A percentile compares a stretch with the other conserved stretches of the same genome.
Evolutionary conservation across 2,329 filamentous ascomycete species (phyloP).

Genomic region (Ophiocordyceps unilateralis): DNA sequence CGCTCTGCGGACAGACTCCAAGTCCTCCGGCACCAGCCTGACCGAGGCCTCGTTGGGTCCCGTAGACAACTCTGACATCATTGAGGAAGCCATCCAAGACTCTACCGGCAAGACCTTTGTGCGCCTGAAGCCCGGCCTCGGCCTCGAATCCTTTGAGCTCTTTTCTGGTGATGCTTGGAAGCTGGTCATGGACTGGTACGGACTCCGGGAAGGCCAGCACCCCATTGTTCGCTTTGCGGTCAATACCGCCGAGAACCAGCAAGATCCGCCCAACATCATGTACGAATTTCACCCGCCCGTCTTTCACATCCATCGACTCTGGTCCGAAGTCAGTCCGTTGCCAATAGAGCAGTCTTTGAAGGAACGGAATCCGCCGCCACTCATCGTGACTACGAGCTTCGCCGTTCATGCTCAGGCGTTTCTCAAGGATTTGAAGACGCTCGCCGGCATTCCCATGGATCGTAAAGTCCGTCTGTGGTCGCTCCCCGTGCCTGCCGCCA

Average conservation of each 20-base stretch:
- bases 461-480: conserved; percentile 68
- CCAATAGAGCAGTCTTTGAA: conserved; percentile 41
- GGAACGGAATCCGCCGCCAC: conserved; percentile 41
- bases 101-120: conserved; percentile 42
- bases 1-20: conserved; percentile 42
- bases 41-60: conserved; percentile 50
- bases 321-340: conserved; percentile 39
- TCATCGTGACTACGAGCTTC: conserved; percentile 53
- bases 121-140: conserved; percentile 51
- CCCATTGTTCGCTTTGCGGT: conserved; percentile 63
- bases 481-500: conserved; percentile 22
- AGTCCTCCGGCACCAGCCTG: conserved; percentile 40
- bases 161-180: conserved; percentile 72
- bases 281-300: conserved; percentile 77
- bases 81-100: conserved; percentile 41
- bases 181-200: conserved; percentile 67
- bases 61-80: conserved; percentile 74
- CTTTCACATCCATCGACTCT: conserved; percentile 69
- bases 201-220: conserved; percentile 48
- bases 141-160: conserved; percentile 56
- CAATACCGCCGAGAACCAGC: conserved; percentile 40
- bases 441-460: conserved; percentile 46
- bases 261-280: conserved; percentile 42
- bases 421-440: conserved; percentile 53
- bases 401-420: conserved; percentile 58